Percentiles rank a stretch among this genome's conserved stretches.
Conservation (phyloP, 2,329 filamentous ascomycete species). For the Penicillium sp. region DNA sequence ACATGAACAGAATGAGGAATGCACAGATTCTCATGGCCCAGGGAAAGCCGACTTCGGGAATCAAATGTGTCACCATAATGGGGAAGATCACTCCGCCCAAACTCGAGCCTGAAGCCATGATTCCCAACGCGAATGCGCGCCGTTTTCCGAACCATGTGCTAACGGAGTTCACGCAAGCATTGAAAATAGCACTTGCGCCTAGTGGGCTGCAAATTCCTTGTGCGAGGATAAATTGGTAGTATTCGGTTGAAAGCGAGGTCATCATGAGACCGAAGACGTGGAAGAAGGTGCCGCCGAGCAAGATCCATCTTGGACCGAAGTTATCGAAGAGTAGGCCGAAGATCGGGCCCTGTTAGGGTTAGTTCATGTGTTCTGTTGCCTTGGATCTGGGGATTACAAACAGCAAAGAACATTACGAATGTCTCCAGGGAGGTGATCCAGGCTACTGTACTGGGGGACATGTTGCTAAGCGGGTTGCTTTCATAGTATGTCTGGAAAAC, state of each 20-base stretch:
- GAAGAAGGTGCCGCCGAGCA: constrained; percentile 52
- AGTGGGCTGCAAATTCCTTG: constrained; percentile 57
- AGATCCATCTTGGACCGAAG: constrained; percentile 59
- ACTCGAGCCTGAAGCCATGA: constrained; percentile 56
- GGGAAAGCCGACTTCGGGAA: constrained; percentile 53
- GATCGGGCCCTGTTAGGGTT: constrained; percentile 50
- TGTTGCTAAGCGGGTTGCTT: constrained; percentile 47
- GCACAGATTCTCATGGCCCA: constrained; percentile 60
- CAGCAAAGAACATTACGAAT: constrained; percentile 29
- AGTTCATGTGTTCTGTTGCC: neutral
- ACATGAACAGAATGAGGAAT: constrained; percentile 62
- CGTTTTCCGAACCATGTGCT: constrained; percentile 56
- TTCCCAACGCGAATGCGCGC: constrained; percentile 55
- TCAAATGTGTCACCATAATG: constrained; percentile 60
- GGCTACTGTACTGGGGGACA: constrained; percentile 58
- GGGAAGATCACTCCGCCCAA: constrained; percentile 62
- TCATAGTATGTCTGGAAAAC: constrained; percentile 58
- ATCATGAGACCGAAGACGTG: constrained; percentile 63
- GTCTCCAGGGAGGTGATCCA: constrained; percentile 58
- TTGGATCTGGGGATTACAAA: neutral
- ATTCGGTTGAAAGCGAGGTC: constrained; percentile 54
- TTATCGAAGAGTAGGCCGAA: constrained; percentile 66
- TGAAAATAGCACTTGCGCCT: constrained; percentile 53
- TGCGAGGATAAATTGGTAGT: constrained; percentile 59
- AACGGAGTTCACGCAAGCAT: constrained; percentile 37